Evolutionary conservation across 768 basidiomycete genomes (phyloP).

Genomic region (Tulasnella sp.): DNA sequence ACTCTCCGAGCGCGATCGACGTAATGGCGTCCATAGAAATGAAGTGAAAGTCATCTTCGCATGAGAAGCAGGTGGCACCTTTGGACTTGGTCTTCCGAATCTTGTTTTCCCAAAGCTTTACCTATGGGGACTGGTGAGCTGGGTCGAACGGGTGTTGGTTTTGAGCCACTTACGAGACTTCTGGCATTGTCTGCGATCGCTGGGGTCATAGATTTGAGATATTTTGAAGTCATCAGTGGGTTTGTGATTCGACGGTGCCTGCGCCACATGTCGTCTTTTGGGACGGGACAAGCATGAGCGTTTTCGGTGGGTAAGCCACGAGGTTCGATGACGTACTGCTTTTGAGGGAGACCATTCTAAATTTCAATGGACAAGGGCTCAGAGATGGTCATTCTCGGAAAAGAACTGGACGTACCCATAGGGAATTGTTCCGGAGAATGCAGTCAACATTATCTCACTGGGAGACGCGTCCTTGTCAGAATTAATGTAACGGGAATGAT

Average conservation of each 20-base stretch:
- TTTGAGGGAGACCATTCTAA: background rate
- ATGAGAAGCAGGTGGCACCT: background rate
- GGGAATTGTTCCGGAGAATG: background rate
- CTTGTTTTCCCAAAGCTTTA: background rate
- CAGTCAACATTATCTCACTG: background rate
- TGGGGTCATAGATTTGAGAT: background rate
- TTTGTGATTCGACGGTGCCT: background rate
- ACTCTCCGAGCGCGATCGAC: background rate
- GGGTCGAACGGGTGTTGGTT: background rate
- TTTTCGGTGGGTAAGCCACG: background rate
- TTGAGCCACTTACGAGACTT: background rate
- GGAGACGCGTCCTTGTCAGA: background rate
- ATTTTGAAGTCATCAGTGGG: background rate
- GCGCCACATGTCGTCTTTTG: background rate
- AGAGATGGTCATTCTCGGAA: background rate
- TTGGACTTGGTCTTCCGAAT: background rate
- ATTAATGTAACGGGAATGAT: background rate
- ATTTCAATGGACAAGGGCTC: background rate
- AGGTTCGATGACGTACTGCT: background rate
- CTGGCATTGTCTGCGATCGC: background rate
- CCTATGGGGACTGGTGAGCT: background rate
- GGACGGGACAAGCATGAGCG: background rate
- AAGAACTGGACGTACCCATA: background rate
- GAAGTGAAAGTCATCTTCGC: background rate
- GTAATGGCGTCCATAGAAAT: background rate